These are phyloP conservation scores for Isabelozyma pseudorhagii DNA, from an alignment of 805 yeast genomes.

Conservation along the genomic window DNA sequence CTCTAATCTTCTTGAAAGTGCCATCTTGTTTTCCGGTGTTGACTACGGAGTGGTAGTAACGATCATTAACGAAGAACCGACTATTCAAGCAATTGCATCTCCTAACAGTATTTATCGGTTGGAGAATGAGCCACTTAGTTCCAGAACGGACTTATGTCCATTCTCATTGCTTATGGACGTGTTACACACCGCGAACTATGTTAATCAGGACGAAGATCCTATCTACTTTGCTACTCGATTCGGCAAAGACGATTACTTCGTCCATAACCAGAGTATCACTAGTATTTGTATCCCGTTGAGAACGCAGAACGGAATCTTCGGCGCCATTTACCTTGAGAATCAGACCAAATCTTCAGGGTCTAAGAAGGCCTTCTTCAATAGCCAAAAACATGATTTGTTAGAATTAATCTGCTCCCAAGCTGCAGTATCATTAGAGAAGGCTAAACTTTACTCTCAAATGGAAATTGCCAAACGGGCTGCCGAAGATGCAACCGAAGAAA, in stretches of 20 bases:
- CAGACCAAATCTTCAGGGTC: slow-evolving; percentile 1
- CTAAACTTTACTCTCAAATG: slow-evolving; percentile 45
- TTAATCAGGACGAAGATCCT: slow-evolving; percentile 34
- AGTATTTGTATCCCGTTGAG: slow-evolving; percentile 46
- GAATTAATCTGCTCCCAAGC: slow-evolving; percentile 49
- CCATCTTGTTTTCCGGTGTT: slow-evolving; percentile 33
- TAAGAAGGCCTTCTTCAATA: slow-evolving; percentile 18
- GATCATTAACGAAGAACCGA: slow-evolving; percentile 18
- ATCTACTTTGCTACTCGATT: slow-evolving; percentile 28
- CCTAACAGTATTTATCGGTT: slow-evolving; percentile 18
- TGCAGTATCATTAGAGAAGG: slow-evolving; percentile 48
- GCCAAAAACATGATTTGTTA: slow-evolving; percentile 36
- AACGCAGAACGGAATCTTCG: slow-evolving; percentile 38
- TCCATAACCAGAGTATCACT: slow-evolving; percentile 26
- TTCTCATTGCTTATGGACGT: slow-evolving; percentile 34
- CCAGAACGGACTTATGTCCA: slow-evolving; percentile 44
- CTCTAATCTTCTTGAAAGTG: slow-evolving; percentile 34
- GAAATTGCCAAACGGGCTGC: slow-evolving; percentile 41
- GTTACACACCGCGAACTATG: slow-evolving; percentile 31
- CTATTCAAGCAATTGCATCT: slow-evolving; percentile 26
- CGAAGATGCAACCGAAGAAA: slow-evolving; percentile 53
- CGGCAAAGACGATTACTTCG: slow-evolving; percentile 41
- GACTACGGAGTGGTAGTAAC: slow-evolving; percentile 29
- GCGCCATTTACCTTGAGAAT: slow-evolving; percentile 44
- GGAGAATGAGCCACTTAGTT: slow-evolving; percentile 31